Evolutionary conservation across 2,329 filamentous ascomycete species (phyloP).

Genomic region (Trichoderma guizhouense): DNA sequence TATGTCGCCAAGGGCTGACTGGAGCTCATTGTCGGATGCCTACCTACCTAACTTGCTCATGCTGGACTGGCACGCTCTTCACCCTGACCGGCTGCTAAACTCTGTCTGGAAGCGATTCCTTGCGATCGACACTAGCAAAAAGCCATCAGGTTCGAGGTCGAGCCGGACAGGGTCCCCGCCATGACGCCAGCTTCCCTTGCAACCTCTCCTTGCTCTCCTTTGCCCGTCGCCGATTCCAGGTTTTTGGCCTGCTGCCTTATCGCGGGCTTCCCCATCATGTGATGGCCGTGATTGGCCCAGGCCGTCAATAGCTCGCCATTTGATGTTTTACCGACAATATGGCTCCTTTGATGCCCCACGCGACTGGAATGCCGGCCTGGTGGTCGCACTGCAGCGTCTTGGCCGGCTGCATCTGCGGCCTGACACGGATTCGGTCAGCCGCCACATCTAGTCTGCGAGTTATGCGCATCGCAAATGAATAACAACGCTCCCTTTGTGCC

Average conservation of each 20-base stretch:
- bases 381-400: slow-evolving; percentile 8
- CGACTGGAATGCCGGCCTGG: slow-evolving; percentile 16
- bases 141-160: not conserved
- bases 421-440: slow-evolving; percentile 17
- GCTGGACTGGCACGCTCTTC: not conserved
- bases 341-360: slow-evolving; percentile 16
- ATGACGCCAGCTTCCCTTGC: slow-evolving; percentile 8
- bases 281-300: slow-evolving; percentile 12
- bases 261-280: not conserved
- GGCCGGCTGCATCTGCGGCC: slow-evolving; percentile 16
- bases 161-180: slow-evolving; percentile 1
- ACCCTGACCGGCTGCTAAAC: not conserved
- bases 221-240: not conserved
- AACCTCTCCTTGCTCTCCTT: not conserved
- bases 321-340: slow-evolving; percentile 15
- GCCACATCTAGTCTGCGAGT: slow-evolving; percentile 4
- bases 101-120: not conserved
- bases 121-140: slow-evolving; percentile 8
- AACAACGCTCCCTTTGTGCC: not conserved
- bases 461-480: not conserved
- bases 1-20: not conserved
- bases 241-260: slow-evolving; percentile 9
- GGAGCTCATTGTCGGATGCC: not conserved
- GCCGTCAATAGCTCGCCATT: not conserved
- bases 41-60: not conserved